These are phyloP conservation scores for Aspergillus bombycis DNA, from an alignment of 2,329 filamentous ascomycete species.

Conservation along the genomic window DNA sequence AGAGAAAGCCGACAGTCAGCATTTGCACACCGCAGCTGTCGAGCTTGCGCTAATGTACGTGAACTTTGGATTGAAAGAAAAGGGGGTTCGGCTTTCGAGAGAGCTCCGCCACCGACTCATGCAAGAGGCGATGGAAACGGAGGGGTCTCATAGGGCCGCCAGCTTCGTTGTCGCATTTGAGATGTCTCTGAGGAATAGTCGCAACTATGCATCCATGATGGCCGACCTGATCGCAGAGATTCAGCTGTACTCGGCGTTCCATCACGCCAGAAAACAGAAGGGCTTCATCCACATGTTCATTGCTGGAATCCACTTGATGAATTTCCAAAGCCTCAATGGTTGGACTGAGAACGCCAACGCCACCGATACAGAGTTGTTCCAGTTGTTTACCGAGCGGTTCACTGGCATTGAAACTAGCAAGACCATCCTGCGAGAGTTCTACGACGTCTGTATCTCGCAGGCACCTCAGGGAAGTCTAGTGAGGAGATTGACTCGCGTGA, in stretches of 20 bases:
- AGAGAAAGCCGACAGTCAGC: neutral
- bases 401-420: neutral
- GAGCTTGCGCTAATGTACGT: neutral
- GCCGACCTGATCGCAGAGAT: slow-evolving; percentile 9
- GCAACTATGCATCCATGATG: slow-evolving; percentile 2
- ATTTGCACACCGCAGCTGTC: neutral
- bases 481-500: neutral
- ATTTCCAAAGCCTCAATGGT: slow-evolving; percentile 2
- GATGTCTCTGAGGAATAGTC: neutral
- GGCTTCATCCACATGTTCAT: slow-evolving; percentile 5
- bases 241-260: slow-evolving; percentile 3
- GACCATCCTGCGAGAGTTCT: neutral
- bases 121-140: neutral
- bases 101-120: slow-evolving; percentile 1
- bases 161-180: slow-evolving; percentile 6
- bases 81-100: neutral
- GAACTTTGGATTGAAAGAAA: neutral
- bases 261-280: neutral
- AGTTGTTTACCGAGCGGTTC: slow-evolving; percentile 1
- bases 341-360: neutral
- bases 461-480: slow-evolving; percentile 3
- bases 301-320: slow-evolving; percentile 1
- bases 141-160: neutral
- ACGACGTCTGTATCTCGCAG: slow-evolving; percentile 5
- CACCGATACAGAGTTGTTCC: slow-evolving; percentile 5